Evolutionary conservation across 768 basidiomycete genomes (phyloP), one percentile per base, ranked within the genome.

Genomic region (Boletellus emodensis): DNA sequence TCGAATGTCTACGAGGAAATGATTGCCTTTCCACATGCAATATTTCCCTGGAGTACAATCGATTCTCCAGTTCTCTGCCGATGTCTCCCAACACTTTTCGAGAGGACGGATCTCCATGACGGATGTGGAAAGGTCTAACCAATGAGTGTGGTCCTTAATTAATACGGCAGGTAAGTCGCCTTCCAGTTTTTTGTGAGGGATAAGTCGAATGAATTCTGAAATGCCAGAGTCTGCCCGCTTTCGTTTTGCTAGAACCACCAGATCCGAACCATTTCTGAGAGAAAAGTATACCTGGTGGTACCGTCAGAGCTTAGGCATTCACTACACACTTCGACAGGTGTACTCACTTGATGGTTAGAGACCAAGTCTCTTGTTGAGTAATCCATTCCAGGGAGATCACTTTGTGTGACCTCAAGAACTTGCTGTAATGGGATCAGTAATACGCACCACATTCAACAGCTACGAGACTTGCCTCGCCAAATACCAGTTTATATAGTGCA

Each of bases 41-140:
- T 38, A 51, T 9, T n/a, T 2, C 6, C 39, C 40, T 5, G 50
- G 40, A 5, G 54, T 12, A 20, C 46, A 51, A 20, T 36, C 34
- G 4, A 68, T 44, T 3, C 11, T 38, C 67, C 68, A 68, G 14
- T 68, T 59, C 1, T 52, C 45, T 0, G 45, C 20, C 0, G 56
- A 62, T 1, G 36, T 11, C 6, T 48, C 34, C 68, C 66, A 69
- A 0, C 46, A 15, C 7, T 22, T 41, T 4, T 61, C 37, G 1
- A 59, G 41, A 18, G 64, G 61, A 2, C 63, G 59, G 12, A 69
- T 44, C 36, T 68, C 68, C 3, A 70, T 51, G 39, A 53, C n/a
- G 1, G 40, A 40, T 0, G 51, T 56, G 13, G 40, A n/a, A 2
- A 68, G 46, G 17, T 63, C 48, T 15, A 70, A 40, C 68, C 68